These are phyloP conservation scores for Hypoxylon subgilvum DNA, from an alignment of 495 filamentous ascomycete genomes.

Conservation along the genomic window DNA sequence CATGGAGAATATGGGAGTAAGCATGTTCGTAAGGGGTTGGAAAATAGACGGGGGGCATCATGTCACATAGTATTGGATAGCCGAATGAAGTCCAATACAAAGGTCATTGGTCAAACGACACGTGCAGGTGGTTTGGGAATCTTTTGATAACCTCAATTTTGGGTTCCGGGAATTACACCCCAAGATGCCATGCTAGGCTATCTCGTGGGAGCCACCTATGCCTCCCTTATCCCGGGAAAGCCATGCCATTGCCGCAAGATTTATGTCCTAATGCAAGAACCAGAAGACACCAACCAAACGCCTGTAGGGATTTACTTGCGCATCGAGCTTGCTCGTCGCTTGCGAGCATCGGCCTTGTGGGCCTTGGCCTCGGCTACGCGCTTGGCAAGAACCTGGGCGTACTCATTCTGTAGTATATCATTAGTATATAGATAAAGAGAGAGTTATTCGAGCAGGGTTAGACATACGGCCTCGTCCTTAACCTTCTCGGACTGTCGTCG, in stretches of 20 bases:
- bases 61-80: slow-evolving; percentile 21
- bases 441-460: neutral
- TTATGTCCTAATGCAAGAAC: slow-evolving; percentile 48
- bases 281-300: slow-evolving; percentile 50
- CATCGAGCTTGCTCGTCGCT: slow-evolving; percentile 96
- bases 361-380: slow-evolving; percentile 93
- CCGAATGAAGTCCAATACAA: slow-evolving; percentile 1
- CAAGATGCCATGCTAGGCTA: slow-evolving; percentile 35
- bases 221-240: no score
- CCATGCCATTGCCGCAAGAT: slow-evolving; percentile 39
- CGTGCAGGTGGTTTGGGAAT: slow-evolving; percentile 37
- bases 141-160: slow-evolving; percentile 40
- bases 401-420: slow-evolving; percentile 74
- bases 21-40: neutral
- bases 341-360: slow-evolving; percentile 87
- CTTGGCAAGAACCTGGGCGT: slow-evolving; percentile 89
- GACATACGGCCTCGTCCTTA: slow-evolving; percentile 97
- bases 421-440: slow-evolving; percentile 37
- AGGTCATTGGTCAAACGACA: slow-evolving; percentile 4
- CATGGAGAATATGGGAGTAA: slow-evolving; percentile 27
- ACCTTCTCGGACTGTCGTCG: slow-evolving; percentile 89
- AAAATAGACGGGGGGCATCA: slow-evolving; percentile 17
- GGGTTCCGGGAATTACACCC: slow-evolving; percentile 40
- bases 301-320: slow-evolving; percentile 70
- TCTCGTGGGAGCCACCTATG: slow-evolving; percentile 32